A percentile compares a stretch with the other conserved stretches of the same genome.
These are phyloP conservation scores for Apiospora koreana DNA, from an alignment of 2,329 filamentous ascomycete genomes.

Conservation along the genomic window DNA sequence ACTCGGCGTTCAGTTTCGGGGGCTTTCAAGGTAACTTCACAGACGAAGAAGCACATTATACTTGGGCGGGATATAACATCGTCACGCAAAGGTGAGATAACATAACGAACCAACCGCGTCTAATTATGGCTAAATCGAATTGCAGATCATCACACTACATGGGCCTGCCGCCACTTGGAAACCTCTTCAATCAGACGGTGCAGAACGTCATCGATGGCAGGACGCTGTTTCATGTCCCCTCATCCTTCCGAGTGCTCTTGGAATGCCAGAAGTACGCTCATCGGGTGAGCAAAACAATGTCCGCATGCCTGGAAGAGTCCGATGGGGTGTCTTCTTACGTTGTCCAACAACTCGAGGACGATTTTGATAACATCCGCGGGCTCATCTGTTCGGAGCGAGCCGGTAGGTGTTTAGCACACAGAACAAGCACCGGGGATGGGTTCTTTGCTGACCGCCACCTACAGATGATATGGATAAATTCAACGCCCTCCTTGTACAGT, in stretches of 20 bases:
- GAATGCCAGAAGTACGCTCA: slow-evolving; percentile 54
- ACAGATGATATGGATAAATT: slow-evolving; percentile 48
- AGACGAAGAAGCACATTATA: slow-evolving; percentile 53
- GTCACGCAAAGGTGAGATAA: slow-evolving; percentile 46
- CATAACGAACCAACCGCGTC: slow-evolving; percentile 23
- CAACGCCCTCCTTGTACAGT: slow-evolving; percentile 47
- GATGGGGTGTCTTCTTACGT: slow-evolving; percentile 48
- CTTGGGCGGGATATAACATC: slow-evolving; percentile 56
- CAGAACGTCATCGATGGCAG: slow-evolving; percentile 45
- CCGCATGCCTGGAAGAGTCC: slow-evolving; percentile 46
- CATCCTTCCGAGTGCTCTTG: slow-evolving; percentile 46
- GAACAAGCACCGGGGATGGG: neutral
- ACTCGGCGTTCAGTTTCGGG: slow-evolving; percentile 48
- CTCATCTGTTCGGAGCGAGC: slow-evolving; percentile 48
- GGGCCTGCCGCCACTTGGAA: slow-evolving; percentile 47
- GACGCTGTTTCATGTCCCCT: slow-evolving; percentile 41
- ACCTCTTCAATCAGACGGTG: slow-evolving; percentile 50
- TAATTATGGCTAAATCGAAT: slow-evolving; percentile 29
- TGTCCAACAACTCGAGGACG: slow-evolving; percentile 51
- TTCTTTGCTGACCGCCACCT: neutral
- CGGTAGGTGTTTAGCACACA: slow-evolving; percentile 34
- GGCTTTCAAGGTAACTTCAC: slow-evolving; percentile 44
- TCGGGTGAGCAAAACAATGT: slow-evolving; percentile 48
- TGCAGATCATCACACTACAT: slow-evolving; percentile 39
- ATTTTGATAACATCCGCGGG: slow-evolving; percentile 50